Conservation (phyloP, 192 early-diverging fungal species). For the Linnemannia schmuckeri region DNA sequence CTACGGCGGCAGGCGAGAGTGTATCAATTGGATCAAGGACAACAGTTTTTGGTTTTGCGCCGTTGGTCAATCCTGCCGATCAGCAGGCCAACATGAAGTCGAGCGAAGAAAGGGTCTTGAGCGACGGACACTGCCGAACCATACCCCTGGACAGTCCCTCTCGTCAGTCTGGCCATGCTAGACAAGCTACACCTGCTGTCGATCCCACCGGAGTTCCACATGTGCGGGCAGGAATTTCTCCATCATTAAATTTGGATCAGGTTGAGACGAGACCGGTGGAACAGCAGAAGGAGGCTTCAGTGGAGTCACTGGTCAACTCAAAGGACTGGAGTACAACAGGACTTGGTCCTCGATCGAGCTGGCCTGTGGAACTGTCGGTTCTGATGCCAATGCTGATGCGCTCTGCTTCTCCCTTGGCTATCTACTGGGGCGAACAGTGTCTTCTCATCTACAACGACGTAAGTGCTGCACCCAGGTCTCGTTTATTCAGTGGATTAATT, state of each 20-base stretch:
- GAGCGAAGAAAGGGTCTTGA: not conserved
- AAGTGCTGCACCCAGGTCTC: slow-evolving; percentile 9
- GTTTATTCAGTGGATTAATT: not conserved
- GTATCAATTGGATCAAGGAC: slow-evolving; percentile 24
- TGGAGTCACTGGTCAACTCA: slow-evolving; percentile 20
- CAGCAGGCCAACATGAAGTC: slow-evolving; percentile 10
- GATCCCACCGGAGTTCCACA: slow-evolving; percentile 11
- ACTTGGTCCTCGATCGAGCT: slow-evolving; percentile 36
- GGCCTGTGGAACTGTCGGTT: slow-evolving; percentile 31
- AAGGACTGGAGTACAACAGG: slow-evolving; percentile 56
- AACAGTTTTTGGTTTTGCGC: slow-evolving; percentile 31
- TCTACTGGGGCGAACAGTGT: slow-evolving; percentile 39
- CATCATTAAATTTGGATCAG: slow-evolving; percentile 14
- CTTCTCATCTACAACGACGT: slow-evolving; percentile 45
- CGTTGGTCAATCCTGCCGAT: slow-evolving; percentile 11
- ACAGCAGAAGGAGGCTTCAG: slow-evolving; percentile 15
- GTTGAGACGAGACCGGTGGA: not conserved
- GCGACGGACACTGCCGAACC: not conserved
- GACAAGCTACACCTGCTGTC: not conserved
- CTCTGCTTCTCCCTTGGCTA: slow-evolving; percentile 25
- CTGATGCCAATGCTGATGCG: slow-evolving; percentile 10
- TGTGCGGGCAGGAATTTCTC: slow-evolving; percentile 36
- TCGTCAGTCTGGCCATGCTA: not conserved
- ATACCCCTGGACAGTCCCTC: not conserved
- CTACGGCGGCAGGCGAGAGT: not conserved